Conservation (phyloP, 2,329 filamentous ascomycete genomes). For the Aspergillus quadrilineatus region DNA sequence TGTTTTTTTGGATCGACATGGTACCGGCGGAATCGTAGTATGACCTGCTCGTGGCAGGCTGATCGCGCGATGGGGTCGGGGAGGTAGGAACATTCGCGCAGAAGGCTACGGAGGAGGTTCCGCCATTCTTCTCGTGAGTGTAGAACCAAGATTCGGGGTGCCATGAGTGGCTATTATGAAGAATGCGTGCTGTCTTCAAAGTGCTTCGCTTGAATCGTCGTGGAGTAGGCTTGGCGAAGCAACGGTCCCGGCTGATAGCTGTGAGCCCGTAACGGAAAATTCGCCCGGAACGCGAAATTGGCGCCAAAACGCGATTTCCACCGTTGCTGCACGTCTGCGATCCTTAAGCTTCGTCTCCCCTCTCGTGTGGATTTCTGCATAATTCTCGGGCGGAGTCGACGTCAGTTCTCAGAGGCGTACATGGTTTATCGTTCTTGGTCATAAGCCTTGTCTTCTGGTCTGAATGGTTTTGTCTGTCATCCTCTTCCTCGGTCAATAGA, state of each 20-base stretch:
- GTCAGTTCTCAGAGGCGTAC: background rate
- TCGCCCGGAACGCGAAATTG: conserved; percentile 18
- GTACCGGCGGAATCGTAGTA: conserved; percentile 49
- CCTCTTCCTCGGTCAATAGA: conserved; percentile 22
- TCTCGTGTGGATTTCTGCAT: conserved; percentile 10
- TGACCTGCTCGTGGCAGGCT: conserved; percentile 51
- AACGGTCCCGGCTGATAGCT: background rate
- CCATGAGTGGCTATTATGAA: background rate
- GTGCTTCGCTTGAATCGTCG: background rate
- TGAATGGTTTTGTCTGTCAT: conserved; percentile 22
- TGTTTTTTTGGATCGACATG: conserved; percentile 19
- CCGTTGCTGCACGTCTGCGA: background rate
- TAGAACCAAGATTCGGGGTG: background rate
- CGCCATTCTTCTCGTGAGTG: conserved; percentile 30
- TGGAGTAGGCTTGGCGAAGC: background rate
- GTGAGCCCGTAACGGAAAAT: conserved; percentile 20
- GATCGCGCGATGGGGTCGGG: conserved; percentile 56
- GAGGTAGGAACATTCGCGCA: conserved; percentile 61
- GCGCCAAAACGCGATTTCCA: conserved; percentile 25
- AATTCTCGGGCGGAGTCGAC: background rate
- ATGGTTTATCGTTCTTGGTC: background rate
- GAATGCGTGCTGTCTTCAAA: background rate
- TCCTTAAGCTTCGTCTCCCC: conserved; percentile 9
- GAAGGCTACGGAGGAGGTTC: conserved; percentile 55
- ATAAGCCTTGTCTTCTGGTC: conserved; percentile 13